Base-by-base conservation (phyloP, 2,329 filamentous ascomycete species). In the Fusarium caatingaense region DNA sequence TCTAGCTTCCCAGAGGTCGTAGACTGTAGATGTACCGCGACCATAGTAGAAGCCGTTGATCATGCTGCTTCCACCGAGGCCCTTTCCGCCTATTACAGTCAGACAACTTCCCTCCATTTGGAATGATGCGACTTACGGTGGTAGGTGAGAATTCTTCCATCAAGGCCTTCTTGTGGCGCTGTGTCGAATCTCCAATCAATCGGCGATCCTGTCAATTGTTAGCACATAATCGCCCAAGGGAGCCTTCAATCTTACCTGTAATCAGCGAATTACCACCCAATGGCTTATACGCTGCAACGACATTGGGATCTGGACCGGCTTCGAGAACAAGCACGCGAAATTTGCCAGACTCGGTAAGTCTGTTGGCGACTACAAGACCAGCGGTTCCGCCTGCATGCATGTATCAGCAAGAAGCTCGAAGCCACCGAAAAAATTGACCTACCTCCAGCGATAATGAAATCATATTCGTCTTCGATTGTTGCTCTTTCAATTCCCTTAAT, bases 121-220 rank as follows among this genome's bases (percentile, higher is more conserved):
- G 32, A 18, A 4, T 3, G 2, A 1, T 4, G 3, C 1, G 2
- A 30, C 60, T 15, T 10, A 64, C 60, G 60, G n/a, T 64, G 62
- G 6, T 64, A 64, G 18, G 60, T 56, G 4, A 64, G 41, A 1
- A 64, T 64, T 4, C 60, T 56, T 1, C 53, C 62, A 25, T 57
- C 20, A 12, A 64, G 62, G 3, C 60, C 62, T 15, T 44, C 23
- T 6, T 64, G 60, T 1, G 50, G 59, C 3, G 25, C 27, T 1
- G 62, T 64, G 8, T 64, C 55, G 5, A 64, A 64, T 16, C 55
- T 64, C 60, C 62, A 64, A 28, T 64, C 62, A 2, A 64, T 51
- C 0, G 60, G 32, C 4, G 60, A 64, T 1, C 62, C 62, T 64
- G 7, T 16, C 1, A 8, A 4, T 34, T 5, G 16, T 18, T 0